Percentiles rank a stretch among this genome's conserved stretches.
These are phyloP conservation scores for Tolypocladium inflatum DNA, from an alignment of 2,329 filamentous ascomycete species.

Conservation along the genomic window DNA sequence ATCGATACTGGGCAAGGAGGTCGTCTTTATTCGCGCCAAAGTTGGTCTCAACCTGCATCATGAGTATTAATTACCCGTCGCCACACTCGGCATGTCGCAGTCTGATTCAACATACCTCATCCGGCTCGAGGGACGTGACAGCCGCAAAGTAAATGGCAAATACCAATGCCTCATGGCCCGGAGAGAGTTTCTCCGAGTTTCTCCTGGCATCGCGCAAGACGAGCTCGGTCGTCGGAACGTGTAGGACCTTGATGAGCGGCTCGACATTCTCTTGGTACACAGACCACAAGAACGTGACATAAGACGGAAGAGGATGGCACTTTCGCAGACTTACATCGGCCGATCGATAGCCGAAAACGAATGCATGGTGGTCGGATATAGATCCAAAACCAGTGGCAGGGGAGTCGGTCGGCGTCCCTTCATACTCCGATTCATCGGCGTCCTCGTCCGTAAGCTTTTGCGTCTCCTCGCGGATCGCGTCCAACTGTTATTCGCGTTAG, in stretches of 20 bases:
- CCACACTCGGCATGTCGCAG: neutral
- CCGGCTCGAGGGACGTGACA: constrained; percentile 49
- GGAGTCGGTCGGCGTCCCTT: constrained; percentile 42
- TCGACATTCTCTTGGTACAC: constrained; percentile 67
- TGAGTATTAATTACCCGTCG: neutral
- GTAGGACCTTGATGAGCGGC: constrained; percentile 60
- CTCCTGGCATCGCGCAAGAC: constrained; percentile 51
- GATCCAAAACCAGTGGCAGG: constrained; percentile 20
- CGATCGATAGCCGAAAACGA: constrained; percentile 65
- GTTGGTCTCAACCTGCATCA: constrained; percentile 21
- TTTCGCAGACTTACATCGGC: constrained; percentile 55
- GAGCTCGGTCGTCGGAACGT: constrained; percentile 56
- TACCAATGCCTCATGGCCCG: constrained; percentile 50
- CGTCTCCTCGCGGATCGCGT: constrained; percentile 38
- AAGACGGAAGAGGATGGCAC: constrained; percentile 56
- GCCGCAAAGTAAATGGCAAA: constrained; percentile 54
- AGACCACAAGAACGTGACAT: constrained; percentile 60
- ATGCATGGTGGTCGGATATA: constrained; percentile 53
- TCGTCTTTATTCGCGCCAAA: constrained; percentile 34
- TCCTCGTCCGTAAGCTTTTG: constrained; percentile 35
- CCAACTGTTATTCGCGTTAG: constrained; percentile 14
- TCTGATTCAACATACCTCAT: constrained; percentile 34
- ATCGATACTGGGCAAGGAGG: constrained; percentile 37
- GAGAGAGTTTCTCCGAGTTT: constrained; percentile 47
- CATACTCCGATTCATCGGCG: constrained; percentile 46